Percentiles rank a stretch among this genome's conserved stretches.
These are phyloP conservation scores for Chenopodium album DNA, from an alignment of 148 eudicot species.

Conservation along the genomic window DNA sequence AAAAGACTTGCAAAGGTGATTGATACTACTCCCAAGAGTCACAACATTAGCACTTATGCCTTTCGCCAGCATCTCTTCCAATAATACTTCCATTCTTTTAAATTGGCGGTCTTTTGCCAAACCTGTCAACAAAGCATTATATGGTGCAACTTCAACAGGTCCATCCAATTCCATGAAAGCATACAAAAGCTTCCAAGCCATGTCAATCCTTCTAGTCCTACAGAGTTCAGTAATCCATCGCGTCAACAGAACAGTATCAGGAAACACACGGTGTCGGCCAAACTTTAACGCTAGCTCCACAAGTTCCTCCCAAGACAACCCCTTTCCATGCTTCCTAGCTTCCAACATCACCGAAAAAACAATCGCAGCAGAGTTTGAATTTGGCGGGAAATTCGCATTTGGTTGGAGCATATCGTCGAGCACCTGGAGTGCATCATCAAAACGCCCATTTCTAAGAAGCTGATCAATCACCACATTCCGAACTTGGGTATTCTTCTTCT, in stretches of 20 bases:
- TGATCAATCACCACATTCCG: conserved; percentile 40
- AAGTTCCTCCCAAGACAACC: conserved; percentile 37
- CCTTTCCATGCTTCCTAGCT: conserved; percentile 29
- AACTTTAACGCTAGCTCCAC: conserved; percentile 43
- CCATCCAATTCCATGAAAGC: conserved; percentile 50
- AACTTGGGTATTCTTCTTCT: conserved; percentile 33
- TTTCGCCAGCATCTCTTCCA: conserved; percentile 71
- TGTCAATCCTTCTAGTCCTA: conserved; percentile 34
- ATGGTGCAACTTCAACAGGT: conserved; percentile 39
- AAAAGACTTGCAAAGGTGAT: conserved; percentile 54
- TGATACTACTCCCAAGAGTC: conserved; percentile 61
- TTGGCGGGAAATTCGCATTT: conserved; percentile 33
- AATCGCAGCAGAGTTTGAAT: conserved; percentile 36
- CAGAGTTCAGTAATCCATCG: conserved; percentile 45
- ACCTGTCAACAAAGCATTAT: conserved; percentile 61
- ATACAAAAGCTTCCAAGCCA: conserved; percentile 52
- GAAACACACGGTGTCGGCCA: conserved; percentile 37
- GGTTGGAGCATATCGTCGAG: conserved; percentile 77
- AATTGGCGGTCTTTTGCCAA: conserved; percentile 42
- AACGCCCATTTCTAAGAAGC: conserved; percentile 33
- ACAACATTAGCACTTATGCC: conserved; percentile 48
- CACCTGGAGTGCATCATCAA: conserved; percentile 62
- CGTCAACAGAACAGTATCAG: conserved; percentile 34
- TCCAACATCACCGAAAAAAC: conserved; percentile 42
- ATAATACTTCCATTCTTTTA: conserved; percentile 44